Base-by-base conservation (phyloP, 441 rosid genomes). In the Flueggea neowawraea region DNA sequence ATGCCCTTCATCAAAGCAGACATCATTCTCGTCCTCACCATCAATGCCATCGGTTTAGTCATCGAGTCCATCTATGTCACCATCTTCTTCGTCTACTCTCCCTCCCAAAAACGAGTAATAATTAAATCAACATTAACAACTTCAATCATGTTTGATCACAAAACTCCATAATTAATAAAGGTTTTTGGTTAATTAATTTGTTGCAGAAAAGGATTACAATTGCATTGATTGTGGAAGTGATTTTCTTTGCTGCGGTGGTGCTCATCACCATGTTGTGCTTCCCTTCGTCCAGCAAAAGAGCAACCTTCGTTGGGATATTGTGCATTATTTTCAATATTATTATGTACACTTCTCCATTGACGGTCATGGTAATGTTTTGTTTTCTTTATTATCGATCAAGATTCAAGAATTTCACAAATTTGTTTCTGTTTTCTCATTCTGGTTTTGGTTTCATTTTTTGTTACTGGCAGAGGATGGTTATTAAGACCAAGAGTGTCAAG, bases 291-390 rank as follows among this genome's bases (percentile, higher is more conserved):
- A 72, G 69, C 31, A 65, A 12, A 13, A 87, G 98, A 70, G 69
- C 85, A 7, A 67, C 70, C 58, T 57, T 81, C 48, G 73, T 91
- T 33, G 98, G 90, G 15, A 51, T 85, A 28, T 55, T 91, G 36
- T 75, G 78, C 44, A 70, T 87, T 13, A 1, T 87, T 69, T 85
- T 91, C 76, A 85, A 79, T 50, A 32, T 87, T 3, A 54, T 75
- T 54, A 91, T 91, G 96, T 89, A 91, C 36, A 45, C 70, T 63
- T 62, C 95, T 9, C 98, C 96, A 52, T 67, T 87, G 50, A 80
- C 85, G 10, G 77, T 89, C 71, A 80, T 89, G 95, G 91, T 85
- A 82, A 2, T 14, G 12, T 51, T 6, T n/a, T 51, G 16, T 12
- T 14, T n/a, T 22, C 28, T 0, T 14, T 51, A 51, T 51, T 51